Evolutionary conservation across 83 land plant species (phyloP), one percentile per base, ranked within the genome.

Genomic region (Diphasiastrum complanatum): DNA sequence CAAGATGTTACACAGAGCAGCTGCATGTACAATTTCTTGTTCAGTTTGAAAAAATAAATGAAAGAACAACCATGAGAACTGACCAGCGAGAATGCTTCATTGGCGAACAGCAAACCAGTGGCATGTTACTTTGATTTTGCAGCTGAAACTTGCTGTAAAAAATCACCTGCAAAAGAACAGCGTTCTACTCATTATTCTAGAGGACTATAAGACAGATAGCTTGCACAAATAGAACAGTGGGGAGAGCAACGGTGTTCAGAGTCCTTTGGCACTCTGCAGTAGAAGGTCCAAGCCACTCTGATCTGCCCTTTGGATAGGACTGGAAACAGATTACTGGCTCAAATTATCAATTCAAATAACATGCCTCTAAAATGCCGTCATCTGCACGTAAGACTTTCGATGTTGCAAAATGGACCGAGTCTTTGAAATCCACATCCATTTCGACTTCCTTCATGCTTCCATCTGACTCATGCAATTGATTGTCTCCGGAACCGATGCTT

Each of bases 291-390:
- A 16, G 33, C 19, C 55, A 37, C 33, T 24, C 33, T 27, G 31
- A 18, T 30, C 34, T 10, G 65, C 70, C 10, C 43, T 16, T 8
- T 40, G 41, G 27, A 63, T 29, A 26, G 50, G 4, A 25, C 36
- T 43, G 31, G 41, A 19, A 18, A 43, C 29, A 28, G 14, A n/a
- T 47, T 12, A 69, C 25, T 12, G 32, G n/a, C 52, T 16, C 10
- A 4, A 35, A 60, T 4, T 55, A 28, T 55, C 8, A 30, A 25
- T 5, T 4, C 38, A 29, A 19, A n/a, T 1, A 22, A 35, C 71
- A 32, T 69, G 79, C 98, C 95, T 92, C 81, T 61, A 92, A 69
- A 36, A 73, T 61, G 33, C 98, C 98, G 35, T 64, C 81, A 35
- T 81, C 70, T 46, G 76, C 87, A 67, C 83, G 80, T 46, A 70